Evolutionary conservation across 305 asterid species (phyloP).

Genomic region (Plantago lanceolata): DNA sequence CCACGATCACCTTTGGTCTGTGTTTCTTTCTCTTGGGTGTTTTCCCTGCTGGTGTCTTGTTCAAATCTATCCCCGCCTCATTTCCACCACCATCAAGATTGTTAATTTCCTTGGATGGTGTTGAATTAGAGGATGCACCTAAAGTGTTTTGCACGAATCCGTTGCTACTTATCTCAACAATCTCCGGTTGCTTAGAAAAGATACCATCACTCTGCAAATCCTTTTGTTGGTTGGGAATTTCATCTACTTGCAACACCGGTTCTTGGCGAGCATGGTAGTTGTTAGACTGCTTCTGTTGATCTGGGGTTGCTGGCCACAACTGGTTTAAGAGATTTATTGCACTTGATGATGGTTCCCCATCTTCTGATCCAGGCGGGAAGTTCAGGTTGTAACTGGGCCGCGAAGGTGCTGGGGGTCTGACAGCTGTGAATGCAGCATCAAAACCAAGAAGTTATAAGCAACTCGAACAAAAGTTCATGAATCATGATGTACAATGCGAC

Average conservation of each 20-base stretch:
- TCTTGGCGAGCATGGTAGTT: conserved; percentile 35
- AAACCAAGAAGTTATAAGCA: conserved; percentile 9
- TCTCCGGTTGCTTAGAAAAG: conserved; percentile 29
- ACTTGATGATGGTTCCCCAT: conserved; percentile 41
- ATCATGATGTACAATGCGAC: not conserved
- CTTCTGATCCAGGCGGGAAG: conserved; percentile 39
- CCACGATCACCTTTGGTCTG: conserved; percentile 78
- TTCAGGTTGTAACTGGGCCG: conserved; percentile 35
- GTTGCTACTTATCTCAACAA: conserved; percentile 29
- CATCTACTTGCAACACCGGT: conserved; percentile 28
- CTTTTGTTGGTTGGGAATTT: conserved; percentile 34
- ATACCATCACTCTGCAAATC: conserved; percentile 28
- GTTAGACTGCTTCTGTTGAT: conserved; percentile 37
- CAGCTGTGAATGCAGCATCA: conserved; percentile 39
- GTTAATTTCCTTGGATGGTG: conserved; percentile 30
- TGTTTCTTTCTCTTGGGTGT: conserved; percentile 71
- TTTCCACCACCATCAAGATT: conserved; percentile 32
- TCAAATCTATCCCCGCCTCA: conserved; percentile 51
- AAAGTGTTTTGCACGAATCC: conserved; percentile 29
- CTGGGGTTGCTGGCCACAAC: conserved; percentile 60
- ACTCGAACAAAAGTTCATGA: conserved; percentile 14
- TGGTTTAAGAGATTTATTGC: conserved; percentile 29
- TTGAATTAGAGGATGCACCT: conserved; percentile 32
- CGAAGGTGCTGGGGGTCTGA: conserved; percentile 34
- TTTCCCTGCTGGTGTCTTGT: conserved; percentile 64